Conservation (phyloP, 768 basidiomycete genomes). For the Dentipellis fragilis region DNA sequence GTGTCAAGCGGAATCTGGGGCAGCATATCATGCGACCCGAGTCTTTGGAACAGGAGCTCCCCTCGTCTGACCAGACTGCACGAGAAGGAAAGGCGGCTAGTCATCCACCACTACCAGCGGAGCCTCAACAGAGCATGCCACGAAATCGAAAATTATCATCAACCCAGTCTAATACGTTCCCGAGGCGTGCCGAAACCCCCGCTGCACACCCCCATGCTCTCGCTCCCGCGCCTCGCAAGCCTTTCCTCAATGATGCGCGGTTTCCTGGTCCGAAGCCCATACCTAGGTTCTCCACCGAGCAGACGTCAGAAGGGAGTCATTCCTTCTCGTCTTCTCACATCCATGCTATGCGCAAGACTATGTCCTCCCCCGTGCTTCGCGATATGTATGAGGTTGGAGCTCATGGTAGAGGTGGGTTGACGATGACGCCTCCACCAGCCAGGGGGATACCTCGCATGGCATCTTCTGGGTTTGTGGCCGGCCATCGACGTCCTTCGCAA, state of each 20-base stretch:
- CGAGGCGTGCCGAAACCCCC: constrained; percentile 57
- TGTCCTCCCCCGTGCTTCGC: constrained; percentile 31
- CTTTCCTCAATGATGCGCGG: constrained; percentile 35
- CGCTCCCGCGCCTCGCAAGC: constrained; percentile 53
- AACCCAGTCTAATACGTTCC: constrained; percentile 32
- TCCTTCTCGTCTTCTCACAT: constrained; percentile 1
- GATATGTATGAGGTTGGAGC: constrained; percentile 5
- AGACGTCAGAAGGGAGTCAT: constrained; percentile 9
- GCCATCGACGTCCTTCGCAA: not conserved
- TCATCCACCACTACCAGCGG: constrained; percentile 1
- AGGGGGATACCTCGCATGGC: not conserved
- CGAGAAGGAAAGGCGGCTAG: not conserved
- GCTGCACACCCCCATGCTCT: constrained; percentile 48
- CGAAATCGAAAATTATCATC: constrained; percentile 11
- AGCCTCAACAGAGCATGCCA: not conserved
- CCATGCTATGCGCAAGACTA: constrained; percentile 31
- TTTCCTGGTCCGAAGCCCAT: constrained; percentile 38
- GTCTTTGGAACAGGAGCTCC: constrained; percentile 5
- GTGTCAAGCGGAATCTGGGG: constrained; percentile 12
- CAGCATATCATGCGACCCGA: constrained; percentile 13
- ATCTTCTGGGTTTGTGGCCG: not conserved
- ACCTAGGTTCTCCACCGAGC: constrained; percentile 4
- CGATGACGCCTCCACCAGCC: constrained; percentile 12
- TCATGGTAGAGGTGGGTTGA: constrained; percentile 7
- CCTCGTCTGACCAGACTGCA: not conserved